These are phyloP conservation scores for Pythium dissotocum DNA, from an alignment of 352 stramenopile species.

Conservation along the genomic window DNA sequence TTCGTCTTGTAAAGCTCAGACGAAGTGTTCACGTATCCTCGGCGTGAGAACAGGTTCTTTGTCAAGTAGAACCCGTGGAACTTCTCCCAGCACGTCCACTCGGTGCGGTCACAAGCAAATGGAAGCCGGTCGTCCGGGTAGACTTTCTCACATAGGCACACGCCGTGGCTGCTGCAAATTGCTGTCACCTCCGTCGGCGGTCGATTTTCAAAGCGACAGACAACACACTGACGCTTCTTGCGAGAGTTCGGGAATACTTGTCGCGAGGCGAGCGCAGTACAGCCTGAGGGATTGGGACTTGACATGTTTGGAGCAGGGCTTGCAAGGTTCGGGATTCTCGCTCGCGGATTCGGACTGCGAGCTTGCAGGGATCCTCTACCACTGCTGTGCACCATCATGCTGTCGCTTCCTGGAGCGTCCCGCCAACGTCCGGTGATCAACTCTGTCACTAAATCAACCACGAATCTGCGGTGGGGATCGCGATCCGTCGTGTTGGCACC, in stretches of 20 bases:
- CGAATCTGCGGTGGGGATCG: conserved; percentile 25
- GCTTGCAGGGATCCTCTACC: neutral
- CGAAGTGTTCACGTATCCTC: no score
- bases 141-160: no score
- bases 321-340: no score
- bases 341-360: neutral
- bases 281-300: neutral
- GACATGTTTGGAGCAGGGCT: no score
- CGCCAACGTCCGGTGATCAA: conserved; percentile 27
- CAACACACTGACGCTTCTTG: neutral
- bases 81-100: no score
- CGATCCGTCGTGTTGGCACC: conserved; percentile 11
- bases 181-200: neutral
- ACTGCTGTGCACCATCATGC: neutral
- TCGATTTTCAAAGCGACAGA: neutral
- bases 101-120: no score
- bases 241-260: neutral
- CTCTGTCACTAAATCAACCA: conserved; percentile 19
- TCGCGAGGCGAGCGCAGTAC: neutral
- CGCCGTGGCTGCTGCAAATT: no score
- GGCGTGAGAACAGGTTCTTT: no score
- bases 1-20: no score
- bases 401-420: conserved; percentile 2
- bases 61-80: no score
- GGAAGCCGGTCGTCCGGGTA: no score